Base-by-base conservation (phyloP, 306 rosid species). In the Sicyos baderoa region DNA sequence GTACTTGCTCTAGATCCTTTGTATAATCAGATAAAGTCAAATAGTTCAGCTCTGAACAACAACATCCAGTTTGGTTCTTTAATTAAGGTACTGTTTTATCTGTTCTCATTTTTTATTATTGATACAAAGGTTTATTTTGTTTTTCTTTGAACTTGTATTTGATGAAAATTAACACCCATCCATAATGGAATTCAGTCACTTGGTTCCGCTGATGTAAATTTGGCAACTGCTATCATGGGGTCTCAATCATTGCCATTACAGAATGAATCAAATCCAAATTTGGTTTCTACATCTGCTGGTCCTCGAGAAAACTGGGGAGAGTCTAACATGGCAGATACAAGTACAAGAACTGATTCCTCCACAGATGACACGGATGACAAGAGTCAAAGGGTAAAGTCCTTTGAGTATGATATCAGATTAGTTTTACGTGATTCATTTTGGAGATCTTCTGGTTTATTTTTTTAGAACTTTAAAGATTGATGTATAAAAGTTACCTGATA, bases 281-380 rank as follows among this genome's bases (percentile, higher is more conserved):
- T 85, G 54, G 78, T 85, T 73, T 86, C 88, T 11, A 78, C 80
- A 70, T 87, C 96, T 67, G 77, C 78, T 12, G 84, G 83, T 71
- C 88, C 82, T 76, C 96, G 85, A 44, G 98, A 93, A 82, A 89
- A 89, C 59, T 93, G 96, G 97, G 97, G 91, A 16, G 94, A 89
- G 81, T 85, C 96, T 75, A 93, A 78, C 78, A 82, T 86, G 89
- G 96, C 90, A 32, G 94, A 86, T 76, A 91, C 72, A 52, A 89
- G 98, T 80, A 91, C 90, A 6, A 82, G 77, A 74, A 90, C 96
- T 54, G 96, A 89, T 82, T 85, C 97, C 76, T 93, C 98, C 56
- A 86, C 93, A 18, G 98, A 93, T 73, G 98, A 93, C 65, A 40
- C 45, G 2, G 96, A 93, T 63, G 94, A 88, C 72, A 93, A 88